Base-by-base conservation (phyloP, 345 rosid genomes). In the Noccaea caerulescens region DNA sequence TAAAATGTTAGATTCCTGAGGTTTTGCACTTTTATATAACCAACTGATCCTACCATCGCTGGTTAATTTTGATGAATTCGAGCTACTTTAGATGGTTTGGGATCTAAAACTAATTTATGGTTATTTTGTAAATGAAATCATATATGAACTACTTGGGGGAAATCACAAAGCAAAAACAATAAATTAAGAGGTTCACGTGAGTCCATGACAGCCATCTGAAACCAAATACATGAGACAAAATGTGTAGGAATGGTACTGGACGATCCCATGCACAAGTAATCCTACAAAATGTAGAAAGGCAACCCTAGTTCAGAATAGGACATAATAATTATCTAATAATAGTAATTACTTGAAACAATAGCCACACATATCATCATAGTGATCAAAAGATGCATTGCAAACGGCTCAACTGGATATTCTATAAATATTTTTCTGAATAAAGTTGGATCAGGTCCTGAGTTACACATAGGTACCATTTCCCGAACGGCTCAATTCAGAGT, bases 171-270 rank as follows among this genome's bases (percentile, higher is more conserved):
- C 3, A 25, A 59, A 46, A 39, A 60, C 10, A 59, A 25, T 49
- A 13, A 49, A 27, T 39, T 44, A 50, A 63, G 69, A 53, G 69
- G 69, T 72, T 63, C 69, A 62, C 63, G 63, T 72, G 76, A 72
- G 62, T 33, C 39, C 69, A 59, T 10, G 62, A 57, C n/a, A 39
- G 43, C 43, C 43, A 50, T 50, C 55, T 32, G 55, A 50, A 23
- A 20, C 49, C 59, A 70, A 70, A 46, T 45, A 38, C 30, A 70
- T 58, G 74, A 70, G 67, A 70, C 74, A 70, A 70, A 49, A 51
- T 7, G 11, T 49, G 74, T 58, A 33, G 72, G 63, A 45, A 25
- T 57, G 65, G 74, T 69, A 58, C 30, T 58, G 66, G 38, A 27
- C 43, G 51, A 50, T 51, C 67, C 59, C 74, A 70, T 66, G 27